A percentile compares a stretch with the other conserved stretches of the same genome.
These are phyloP conservation scores for Psilocybe azurescens DNA, from an alignment of 768 basidiomycete species.

Conservation along the genomic window DNA sequence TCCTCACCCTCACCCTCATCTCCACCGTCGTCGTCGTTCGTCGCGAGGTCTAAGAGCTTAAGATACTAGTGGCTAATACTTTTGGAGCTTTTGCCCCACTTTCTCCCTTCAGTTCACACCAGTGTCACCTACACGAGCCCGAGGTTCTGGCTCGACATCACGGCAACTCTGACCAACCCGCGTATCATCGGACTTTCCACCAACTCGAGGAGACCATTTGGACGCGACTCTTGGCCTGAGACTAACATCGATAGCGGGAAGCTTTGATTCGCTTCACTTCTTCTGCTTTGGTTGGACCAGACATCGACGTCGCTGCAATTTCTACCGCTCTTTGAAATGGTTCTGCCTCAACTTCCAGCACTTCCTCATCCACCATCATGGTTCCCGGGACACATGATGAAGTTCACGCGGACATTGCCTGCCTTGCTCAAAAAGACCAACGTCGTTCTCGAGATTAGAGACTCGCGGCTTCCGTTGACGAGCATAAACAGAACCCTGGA, in stretches of 20 bases:
- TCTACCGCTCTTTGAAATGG: slow-evolving; percentile 29
- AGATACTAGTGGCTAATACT: slow-evolving; percentile 4
- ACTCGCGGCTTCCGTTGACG: slow-evolving; percentile 91
- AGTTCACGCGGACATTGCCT: slow-evolving; percentile 80
- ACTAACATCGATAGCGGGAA: slow-evolving; percentile 5
- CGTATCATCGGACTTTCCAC: slow-evolving; percentile 28
- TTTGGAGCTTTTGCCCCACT: slow-evolving; percentile 8
- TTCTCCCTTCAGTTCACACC: slow-evolving; percentile 14
- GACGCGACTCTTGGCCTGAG: slow-evolving; percentile 8
- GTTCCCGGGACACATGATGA: slow-evolving; percentile 96
- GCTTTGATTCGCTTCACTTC: slow-evolving; percentile 5
- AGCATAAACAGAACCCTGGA: slow-evolving; percentile 93
- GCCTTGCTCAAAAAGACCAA: slow-evolving; percentile 80
- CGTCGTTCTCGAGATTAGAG: slow-evolving; percentile 93
- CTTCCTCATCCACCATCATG: slow-evolving; percentile 85
- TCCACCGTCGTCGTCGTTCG: not conserved
- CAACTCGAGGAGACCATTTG: slow-evolving; percentile 19
- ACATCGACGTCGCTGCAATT: slow-evolving; percentile 9
- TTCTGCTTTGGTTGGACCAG: slow-evolving; percentile 4
- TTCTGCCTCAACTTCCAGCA: slow-evolving; percentile 40
- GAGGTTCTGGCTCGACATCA: slow-evolving; percentile 22
- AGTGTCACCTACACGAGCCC: slow-evolving; percentile 16
- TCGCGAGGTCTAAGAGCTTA: not conserved
- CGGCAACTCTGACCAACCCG: slow-evolving; percentile 20
- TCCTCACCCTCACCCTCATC: not conserved